phyloP scores from a whole-genome alignment of 139 green algal genomes.

The Pedinophyceae sp. region DNA sequence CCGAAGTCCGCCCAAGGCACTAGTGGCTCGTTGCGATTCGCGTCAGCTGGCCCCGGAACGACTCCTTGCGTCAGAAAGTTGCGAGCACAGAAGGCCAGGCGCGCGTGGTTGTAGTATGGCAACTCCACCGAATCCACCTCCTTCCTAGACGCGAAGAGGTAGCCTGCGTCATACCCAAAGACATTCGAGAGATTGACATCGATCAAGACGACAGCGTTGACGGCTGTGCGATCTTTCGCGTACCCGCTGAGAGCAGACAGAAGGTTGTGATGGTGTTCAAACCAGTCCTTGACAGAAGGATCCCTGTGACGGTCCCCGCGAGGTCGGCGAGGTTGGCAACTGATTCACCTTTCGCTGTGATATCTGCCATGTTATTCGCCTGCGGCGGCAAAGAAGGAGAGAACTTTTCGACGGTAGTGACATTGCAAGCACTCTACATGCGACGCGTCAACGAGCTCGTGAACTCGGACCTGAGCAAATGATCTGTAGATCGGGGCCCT shows the following conservation, averaged over 20 bases:
- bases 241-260: constrained; percentile 32
- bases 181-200: no score
- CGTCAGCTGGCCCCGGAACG: constrained; percentile 38
- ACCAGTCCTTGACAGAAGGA: constrained; percentile 26
- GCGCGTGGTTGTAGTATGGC: constrained; percentile 66
- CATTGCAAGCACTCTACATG: no score
- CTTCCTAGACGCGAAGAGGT: constrained; percentile 25
- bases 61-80: constrained; percentile 19
- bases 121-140: constrained; percentile 64
- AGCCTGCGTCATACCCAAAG: no score
- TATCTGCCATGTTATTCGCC: constrained; percentile 56
- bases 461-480: no score
- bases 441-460: no score
- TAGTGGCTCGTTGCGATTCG: constrained; percentile 54
- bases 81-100: constrained; percentile 21
- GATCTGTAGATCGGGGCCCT: constrained; percentile 72
- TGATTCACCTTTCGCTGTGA: constrained; percentile 56
- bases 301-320: constrained; percentile 50
- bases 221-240: no score
- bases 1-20: constrained; percentile 44
- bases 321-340: constrained; percentile 75
- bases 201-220: no score
- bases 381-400: no score
- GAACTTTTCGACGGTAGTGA: no score
- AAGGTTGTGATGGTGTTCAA: constrained; percentile 46